Evolutionary conservation across 2,329 filamentous ascomycete species (phyloP), one percentile per base, ranked within the genome.

Genomic region (Capronia coronata): DNA sequence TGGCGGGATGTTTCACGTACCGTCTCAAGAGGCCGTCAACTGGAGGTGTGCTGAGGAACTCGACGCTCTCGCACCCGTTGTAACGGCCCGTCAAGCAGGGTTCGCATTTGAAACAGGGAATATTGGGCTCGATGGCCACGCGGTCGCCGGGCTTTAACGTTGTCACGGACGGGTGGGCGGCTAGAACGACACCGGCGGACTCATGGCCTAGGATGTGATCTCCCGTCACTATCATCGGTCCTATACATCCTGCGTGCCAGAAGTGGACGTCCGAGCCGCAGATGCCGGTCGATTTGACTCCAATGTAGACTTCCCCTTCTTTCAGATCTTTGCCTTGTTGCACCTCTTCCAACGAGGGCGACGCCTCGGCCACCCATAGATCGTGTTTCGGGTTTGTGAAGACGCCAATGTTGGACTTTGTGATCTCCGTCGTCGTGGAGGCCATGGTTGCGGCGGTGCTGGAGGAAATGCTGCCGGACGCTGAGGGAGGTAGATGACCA

Each of bases 181-280:
- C 86, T 59, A 96, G 78, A 52, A 96, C 71, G 63, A 68, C 84
- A 34, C 75, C 83, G 56, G 90, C 91, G 35, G 88, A 93, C 72
- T 97, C 91, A 75, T 97, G 91, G 59, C 91, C 91, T 16, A 97
- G 82, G 64, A 96, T 89, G 69, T 96, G 91, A 64, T 90, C 84
- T 63, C 79, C 86, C 59, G 79, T 78, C 41, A 97, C 91, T 56
- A 96, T 84, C 90, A 96, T 96, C 60, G 90, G 90, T 22, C 91
- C 91, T 65, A 97, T 97, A 73, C 86, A 87, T 59, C 91, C 91
- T 43, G 86, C 85, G 66, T 94, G 87, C 91, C 91, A 97, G 75
- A 97, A 97, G 72, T 97, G 91, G 49, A 97, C 84, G 69, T 96
- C 90, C 53, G 87, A 94, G 50, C 91, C 91, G 75, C 93, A 97